Conservation (phyloP, 108 stramenopile species). For the Discostella pseudostelligera region DNA sequence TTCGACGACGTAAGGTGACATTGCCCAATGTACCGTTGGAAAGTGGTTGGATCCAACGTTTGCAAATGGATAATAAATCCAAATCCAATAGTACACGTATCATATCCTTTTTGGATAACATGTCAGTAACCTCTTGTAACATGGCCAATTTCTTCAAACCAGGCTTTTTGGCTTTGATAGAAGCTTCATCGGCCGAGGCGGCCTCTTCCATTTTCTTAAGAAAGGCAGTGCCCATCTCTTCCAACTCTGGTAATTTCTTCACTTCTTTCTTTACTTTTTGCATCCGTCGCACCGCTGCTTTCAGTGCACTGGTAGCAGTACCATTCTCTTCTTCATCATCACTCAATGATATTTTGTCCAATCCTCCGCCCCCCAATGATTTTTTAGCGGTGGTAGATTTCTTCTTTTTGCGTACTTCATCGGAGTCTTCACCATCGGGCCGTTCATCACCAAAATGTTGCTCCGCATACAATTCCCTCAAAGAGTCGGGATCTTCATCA, state of each 20-base stretch:
- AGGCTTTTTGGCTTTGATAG: constrained; percentile 56
- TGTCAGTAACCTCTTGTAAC: constrained; percentile 67
- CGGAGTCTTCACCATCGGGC: constrained; percentile 61
- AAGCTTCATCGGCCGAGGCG: constrained; percentile 77
- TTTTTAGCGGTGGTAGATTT: constrained; percentile 41
- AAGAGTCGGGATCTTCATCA: constrained; percentile 85
- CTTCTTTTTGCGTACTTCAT: constrained; percentile 46
- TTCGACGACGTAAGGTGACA: constrained; percentile 73
- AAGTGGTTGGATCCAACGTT: constrained; percentile 87
- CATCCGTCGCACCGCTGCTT: constrained; percentile 77
- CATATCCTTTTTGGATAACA: constrained; percentile 53
- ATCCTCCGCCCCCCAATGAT: constrained; percentile 30
- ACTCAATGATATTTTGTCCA: constrained; percentile 39
- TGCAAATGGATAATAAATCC: constrained; percentile 63
- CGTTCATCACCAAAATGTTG: constrained; percentile 89
- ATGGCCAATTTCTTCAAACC: constrained; percentile 72
- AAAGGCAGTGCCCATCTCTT: constrained; percentile 73
- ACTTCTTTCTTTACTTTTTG: constrained; percentile 71
- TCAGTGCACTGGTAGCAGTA: constrained; percentile 58
- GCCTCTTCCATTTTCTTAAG: constrained; percentile 73
- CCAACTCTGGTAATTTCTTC: constrained; percentile 69
- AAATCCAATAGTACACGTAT: constrained; percentile 71
- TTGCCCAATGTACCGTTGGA: constrained; percentile 81
- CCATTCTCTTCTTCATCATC: constrained; percentile 53
- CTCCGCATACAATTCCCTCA: constrained; percentile 83